Base-by-base conservation (phyloP, 192 early-diverging fungal species). In the Paraglomus brasilianum region DNA sequence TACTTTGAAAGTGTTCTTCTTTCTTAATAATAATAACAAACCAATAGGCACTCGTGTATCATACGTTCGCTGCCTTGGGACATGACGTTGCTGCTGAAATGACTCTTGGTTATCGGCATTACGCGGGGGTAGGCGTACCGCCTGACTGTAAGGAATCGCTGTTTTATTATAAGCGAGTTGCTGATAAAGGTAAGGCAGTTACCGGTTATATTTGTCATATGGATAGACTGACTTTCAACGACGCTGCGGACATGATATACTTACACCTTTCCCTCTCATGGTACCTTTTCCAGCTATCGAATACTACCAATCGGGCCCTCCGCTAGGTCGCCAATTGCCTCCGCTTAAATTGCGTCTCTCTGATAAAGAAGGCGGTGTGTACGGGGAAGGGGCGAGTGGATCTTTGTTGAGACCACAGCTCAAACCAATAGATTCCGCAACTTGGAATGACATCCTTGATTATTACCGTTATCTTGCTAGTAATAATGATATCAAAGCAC, bases 31-130 rank as follows among this genome's bases (percentile, higher is more conserved):
- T 41, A 64, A n/a, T n/a, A n/a, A n/a, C n/a, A 24, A n/a, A 17
- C 10, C 19, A 17, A 40, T 49, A 69, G 77, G 86, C 88, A 19
- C 74, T 90, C 43, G 58, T 94, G 2, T 92, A 94, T 74, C 84
- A 87, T 60, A 89, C 88, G 15, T 89, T 97, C 81, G 92, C 95
- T 1, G 92, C 94, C 1, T 69, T 84, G 24, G 87, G 85, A n/a
- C 85, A 83, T 19, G 85, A 93, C 59, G 76, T 78, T 1, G 74
- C 89, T 43, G 92, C 95, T 0, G 84, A 92, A 71, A 86, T 94
- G 78, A 90, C 89, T 5, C 76, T 97, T 22, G 97, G 87, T 13
- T 98, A 94, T 79, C 90, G 91, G 52, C 82, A 92, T 69, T 68
- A 89, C 48, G 73, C 80, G 24, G 97, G 97, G 5, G 87, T 96